Base-by-base conservation (phyloP, 1,284 basidiomycete genomes). In the Laetiporus sulphureus region DNA sequence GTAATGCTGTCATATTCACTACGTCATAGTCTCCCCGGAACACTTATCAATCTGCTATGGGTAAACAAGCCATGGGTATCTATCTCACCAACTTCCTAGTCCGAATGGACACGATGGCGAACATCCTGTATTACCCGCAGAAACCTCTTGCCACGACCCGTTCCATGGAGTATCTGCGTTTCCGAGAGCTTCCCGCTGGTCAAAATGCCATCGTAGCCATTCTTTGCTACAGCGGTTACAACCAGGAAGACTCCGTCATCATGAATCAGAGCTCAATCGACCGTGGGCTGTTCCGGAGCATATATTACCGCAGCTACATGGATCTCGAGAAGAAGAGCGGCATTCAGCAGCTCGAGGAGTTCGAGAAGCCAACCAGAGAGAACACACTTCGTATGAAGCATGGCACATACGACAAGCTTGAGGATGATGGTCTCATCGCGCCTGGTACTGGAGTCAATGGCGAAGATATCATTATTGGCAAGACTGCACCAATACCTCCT, bases 161-260 rank as follows among this genome's bases (percentile, higher is more conserved):
- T 38, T 95, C 94, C 15, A 98, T 99, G 95, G 92, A 98, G 65
- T 97, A 97, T 58, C 79, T 99, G 49, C 90, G 91, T 58, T 99
- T 99, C 82, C 79, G 93, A 55, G 94, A 99, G 61, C 75, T 99
- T 34, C 95, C 95, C 23, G 95, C 95, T 11, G 96, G 95, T 15
- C 93, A 97, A 65, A 99, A 99, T 60, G 93, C 94, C 35, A 93
- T 98, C 50, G 94, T 99, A 36, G 95, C 96, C 3, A 99, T 99
- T 61, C 72, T 99, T 39, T 98, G 94, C 60, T 99, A 99, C 68
- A 97, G 93, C 54, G 95, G 95, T 24, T 99, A 99, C 69, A 99
- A 99, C 66, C 96, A 99, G 67, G 96, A 99, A 82, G 96, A 99
- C 77, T 99, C 96, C 51, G 95, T 99, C 64, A 99, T 99, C 65